Percentiles rank a stretch among this genome's conserved stretches.
phyloP scores from a whole-genome alignment of 139 green algal species.

The Bryopsis sp. region DNA sequence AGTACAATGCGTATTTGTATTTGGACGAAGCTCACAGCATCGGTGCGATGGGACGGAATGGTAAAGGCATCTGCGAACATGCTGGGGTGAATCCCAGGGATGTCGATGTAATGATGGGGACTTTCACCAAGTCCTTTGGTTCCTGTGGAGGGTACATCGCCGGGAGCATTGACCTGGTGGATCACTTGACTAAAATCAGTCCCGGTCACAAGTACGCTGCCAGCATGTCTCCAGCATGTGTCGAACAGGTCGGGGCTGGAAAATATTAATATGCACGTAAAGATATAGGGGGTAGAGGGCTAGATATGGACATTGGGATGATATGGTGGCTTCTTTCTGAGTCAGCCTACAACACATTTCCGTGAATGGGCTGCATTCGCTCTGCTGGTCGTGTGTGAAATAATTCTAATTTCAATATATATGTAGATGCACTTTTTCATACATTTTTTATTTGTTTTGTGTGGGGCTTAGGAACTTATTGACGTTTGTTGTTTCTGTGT shows the following conservation, averaged over 20 bases:
- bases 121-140: slow-evolving; percentile 99
- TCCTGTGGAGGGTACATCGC: slow-evolving; percentile 91
- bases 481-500: background rate
- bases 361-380: background rate
- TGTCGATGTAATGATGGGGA: slow-evolving; percentile 99
- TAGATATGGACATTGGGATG: no score
- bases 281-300: no score
- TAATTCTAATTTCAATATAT: no score
- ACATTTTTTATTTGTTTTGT: background rate
- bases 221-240: slow-evolving; percentile 74
- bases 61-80: slow-evolving; percentile 79
- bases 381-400: background rate
- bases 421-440: slow-evolving; percentile 2
- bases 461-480: background rate
- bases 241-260: slow-evolving; percentile 43
- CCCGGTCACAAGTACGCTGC: slow-evolving; percentile 77
- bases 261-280: no score
- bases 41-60: slow-evolving; percentile 75
- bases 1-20: slow-evolving; percentile 93
- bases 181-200: slow-evolving; percentile 56
- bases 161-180: slow-evolving; percentile 50
- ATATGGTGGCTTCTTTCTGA: no score
- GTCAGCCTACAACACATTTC: no score
- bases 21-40: slow-evolving; percentile 99
- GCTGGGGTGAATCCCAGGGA: slow-evolving; percentile 75